Percentiles rank a stretch among this genome's conserved stretches.
Conservation (phyloP, 2,329 filamentous ascomycete species). For the Microdochium nivale region DNA sequence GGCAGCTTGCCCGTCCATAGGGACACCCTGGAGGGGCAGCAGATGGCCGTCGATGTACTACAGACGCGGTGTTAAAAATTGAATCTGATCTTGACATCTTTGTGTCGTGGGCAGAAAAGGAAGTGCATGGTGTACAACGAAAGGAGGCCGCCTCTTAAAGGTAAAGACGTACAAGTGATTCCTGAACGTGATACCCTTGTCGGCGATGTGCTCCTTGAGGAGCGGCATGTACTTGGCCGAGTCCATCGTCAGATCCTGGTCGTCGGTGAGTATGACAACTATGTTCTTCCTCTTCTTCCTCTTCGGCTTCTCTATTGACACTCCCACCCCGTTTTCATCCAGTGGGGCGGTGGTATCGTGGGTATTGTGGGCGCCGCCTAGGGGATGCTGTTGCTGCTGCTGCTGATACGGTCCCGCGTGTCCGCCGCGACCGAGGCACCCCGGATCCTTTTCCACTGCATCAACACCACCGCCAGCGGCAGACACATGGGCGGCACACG, state of each 20-base stretch:
- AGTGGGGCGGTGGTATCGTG: neutral
- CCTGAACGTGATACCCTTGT: conserved; percentile 49
- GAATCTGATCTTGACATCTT: too few species aligned
- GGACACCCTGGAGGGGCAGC: conserved; percentile 59
- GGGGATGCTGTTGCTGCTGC: too few species aligned
- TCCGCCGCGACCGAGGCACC: too few species aligned
- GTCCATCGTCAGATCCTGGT: conserved; percentile 55
- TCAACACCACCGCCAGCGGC: too few species aligned
- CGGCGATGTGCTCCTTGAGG: conserved; percentile 44
- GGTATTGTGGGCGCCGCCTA: neutral
- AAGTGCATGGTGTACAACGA: conserved; percentile 4
- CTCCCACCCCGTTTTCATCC: neutral
- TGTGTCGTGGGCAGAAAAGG: conserved; percentile 15
- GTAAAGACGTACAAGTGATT: conserved; percentile 47
- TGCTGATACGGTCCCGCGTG: too few species aligned
- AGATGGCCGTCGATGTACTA: conserved; percentile 54
- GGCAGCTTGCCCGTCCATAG: conserved; percentile 58
- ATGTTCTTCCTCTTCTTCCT: conserved; percentile 35
- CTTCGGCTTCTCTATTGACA: neutral
- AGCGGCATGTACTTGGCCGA: conserved; percentile 54
- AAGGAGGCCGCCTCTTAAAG: too few species aligned
- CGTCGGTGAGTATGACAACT: conserved; percentile 60
- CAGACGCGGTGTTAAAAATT: conserved; percentile 8
- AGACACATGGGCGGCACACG: too few species aligned
- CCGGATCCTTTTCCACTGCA: too few species aligned